Conservation (phyloP, 768 basidiomycete species). For the Lactarius quietus region DNA sequence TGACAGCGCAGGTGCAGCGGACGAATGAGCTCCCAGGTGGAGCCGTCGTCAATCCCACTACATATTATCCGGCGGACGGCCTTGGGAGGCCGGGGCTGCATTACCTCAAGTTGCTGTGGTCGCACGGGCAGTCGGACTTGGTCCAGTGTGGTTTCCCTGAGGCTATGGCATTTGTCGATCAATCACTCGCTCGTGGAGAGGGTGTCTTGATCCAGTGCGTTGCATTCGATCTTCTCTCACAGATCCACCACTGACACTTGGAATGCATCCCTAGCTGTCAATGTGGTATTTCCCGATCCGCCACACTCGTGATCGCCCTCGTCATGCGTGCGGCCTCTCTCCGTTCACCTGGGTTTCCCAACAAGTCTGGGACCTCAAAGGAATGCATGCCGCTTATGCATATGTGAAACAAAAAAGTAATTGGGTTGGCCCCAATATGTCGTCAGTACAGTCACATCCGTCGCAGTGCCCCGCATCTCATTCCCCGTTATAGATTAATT, state of each 20-base stretch:
- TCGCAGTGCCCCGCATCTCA: slow-evolving; percentile 9
- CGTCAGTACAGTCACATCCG: slow-evolving; percentile 50
- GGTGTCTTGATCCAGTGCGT: slow-evolving; percentile 85
- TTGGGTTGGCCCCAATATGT: slow-evolving; percentile 92
- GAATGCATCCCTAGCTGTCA: slow-evolving; percentile 62
- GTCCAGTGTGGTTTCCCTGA: slow-evolving; percentile 72
- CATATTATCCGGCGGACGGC: slow-evolving; percentile 65
- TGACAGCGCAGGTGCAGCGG: slow-evolving; percentile 38
- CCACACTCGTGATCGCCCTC: slow-evolving; percentile 84
- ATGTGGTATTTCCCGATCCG: slow-evolving; percentile 89
- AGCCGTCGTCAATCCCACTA: slow-evolving; percentile 49
- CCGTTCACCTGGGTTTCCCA: slow-evolving; percentile 62
- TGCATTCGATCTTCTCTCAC: slow-evolving; percentile 9
- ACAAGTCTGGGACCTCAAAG: slow-evolving; percentile 73
- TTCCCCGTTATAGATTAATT: slow-evolving; percentile 59
- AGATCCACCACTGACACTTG: neutral
- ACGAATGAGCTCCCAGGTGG: slow-evolving; percentile 57
- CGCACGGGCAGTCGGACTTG: slow-evolving; percentile 89
- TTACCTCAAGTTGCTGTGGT: slow-evolving; percentile 90
- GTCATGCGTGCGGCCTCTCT: slow-evolving; percentile 90
- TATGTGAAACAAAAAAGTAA: slow-evolving; percentile 88
- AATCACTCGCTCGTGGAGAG: slow-evolving; percentile 68
- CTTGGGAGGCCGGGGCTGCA: slow-evolving; percentile 76
- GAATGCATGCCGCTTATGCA: slow-evolving; percentile 87
- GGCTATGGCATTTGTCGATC: slow-evolving; percentile 81